Evolutionary conservation across 2,329 filamentous ascomycete genomes (phyloP), one percentile per base, ranked within the genome.

Genomic region (Aureobasidium musti): DNA sequence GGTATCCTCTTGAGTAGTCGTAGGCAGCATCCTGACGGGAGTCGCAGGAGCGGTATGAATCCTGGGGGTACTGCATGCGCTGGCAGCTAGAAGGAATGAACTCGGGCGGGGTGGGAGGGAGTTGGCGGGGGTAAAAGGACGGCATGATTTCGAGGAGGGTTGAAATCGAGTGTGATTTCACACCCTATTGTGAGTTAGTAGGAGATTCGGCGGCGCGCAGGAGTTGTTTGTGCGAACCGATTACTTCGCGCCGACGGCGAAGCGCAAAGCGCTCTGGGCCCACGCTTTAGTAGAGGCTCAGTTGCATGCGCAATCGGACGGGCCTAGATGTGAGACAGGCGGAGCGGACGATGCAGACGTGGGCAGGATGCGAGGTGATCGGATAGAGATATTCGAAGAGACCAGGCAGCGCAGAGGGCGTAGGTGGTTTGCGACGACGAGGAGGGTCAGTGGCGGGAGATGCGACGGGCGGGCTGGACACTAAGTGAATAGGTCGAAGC

Each of bases 61-160:
- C 74, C 70, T 79, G 79, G 69, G 79, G 77, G 73, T 81, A 80
- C 68, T 79, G 80, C 75, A 81, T 79, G 65, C 75, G 75, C 72
- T 77, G 78, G 68, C 79, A 82, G 45, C 76, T 77, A 70, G 73
- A 78, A 43, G 78, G 77, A 49, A 79, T 74, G 69, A 79, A 81
- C 71, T 83, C 81, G 67, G 81, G 82, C 13, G 82, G 82, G 59
- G 82, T 83, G 68, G 82, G 78, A 68, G 80, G 80, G 56, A 81
- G 74, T 67, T 76, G 74, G 67, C 79, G 77, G 61, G 79, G 78
- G 72, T 82, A 82, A 74, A 82, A 82, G 72, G 80, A 80, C 71
- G 82, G 81, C 82, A 84, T 84, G 75, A 72, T 79, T 74, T 74
- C 72, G 70, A 70, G 70, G 69, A 70, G 70, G 74, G 71, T 72